Conservation (phyloP, 2,329 filamentous ascomycete genomes). For the Neopestalotiopsis clavispora region DNA sequence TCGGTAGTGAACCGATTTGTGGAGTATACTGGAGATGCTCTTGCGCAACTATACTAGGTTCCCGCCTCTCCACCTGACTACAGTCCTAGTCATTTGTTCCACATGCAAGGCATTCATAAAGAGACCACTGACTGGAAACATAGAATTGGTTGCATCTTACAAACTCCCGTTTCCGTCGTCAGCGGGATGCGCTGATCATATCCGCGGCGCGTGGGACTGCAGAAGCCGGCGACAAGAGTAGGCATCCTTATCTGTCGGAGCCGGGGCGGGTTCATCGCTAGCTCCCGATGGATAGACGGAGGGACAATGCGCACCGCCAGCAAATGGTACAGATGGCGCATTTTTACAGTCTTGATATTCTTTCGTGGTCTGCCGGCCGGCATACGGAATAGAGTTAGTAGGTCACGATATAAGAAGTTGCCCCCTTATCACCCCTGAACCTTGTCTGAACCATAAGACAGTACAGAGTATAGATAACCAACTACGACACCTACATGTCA, state of each 20-base stretch:
- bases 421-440: neutral
- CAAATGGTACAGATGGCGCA: neutral
- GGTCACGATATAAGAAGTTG: neutral
- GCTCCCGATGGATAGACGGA: slow-evolving; percentile 4
- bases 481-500: neutral
- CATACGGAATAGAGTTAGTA: too few relatives aligned
- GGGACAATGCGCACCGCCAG: neutral
- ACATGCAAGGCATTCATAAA: neutral
- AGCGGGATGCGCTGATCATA: neutral
- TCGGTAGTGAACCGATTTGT: neutral
- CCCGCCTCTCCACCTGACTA: neutral
- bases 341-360: neutral
- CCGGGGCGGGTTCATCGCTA: slow-evolving; percentile 6
- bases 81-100: neutral
- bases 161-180: neutral
- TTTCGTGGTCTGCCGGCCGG: neutral
- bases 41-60: neutral
- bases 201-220: neutral
- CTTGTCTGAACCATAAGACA: neutral
- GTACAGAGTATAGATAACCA: slow-evolving; percentile 6
- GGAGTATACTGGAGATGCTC: neutral
- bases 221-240: neutral
- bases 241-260: slow-evolving; percentile 4
- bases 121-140: neutral
- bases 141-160: neutral